Evolutionary conservation across 139 green algal species (phyloP).

Genomic region (Auxenochlorella protothecoides): DNA sequence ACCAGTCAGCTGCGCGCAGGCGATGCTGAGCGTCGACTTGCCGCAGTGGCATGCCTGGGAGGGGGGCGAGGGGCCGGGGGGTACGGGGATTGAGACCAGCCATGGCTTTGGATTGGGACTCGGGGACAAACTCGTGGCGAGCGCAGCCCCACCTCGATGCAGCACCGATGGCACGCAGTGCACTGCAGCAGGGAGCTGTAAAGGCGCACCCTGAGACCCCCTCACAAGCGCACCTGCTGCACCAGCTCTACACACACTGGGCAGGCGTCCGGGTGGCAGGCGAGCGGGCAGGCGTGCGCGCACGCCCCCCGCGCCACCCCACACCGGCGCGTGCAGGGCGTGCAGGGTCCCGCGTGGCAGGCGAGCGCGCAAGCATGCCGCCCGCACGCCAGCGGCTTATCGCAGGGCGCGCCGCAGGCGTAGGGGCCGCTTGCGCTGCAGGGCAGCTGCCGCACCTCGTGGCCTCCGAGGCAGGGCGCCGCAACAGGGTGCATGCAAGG

Average conservation of each 20-base stretch:
- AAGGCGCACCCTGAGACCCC: too few relatives aligned
- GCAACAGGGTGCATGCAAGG: conserved; percentile 35
- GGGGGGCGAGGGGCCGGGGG: too few relatives aligned
- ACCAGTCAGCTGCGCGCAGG: conserved; percentile 28
- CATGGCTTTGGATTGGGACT: too few relatives aligned
- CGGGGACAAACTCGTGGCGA: too few relatives aligned
- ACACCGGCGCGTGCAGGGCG: conserved; percentile 38
- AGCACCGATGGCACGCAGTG: too few relatives aligned
- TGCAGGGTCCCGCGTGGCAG: conserved; percentile 46
- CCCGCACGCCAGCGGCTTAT: conserved; percentile 39
- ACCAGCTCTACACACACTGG: conserved; percentile 13
- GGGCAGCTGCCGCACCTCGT: conserved; percentile 15
- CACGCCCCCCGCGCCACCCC: conserved; percentile 21
- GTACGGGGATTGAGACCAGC: too few relatives aligned
- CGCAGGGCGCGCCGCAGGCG: conserved; percentile 27
- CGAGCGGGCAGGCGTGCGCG: conserved; percentile 41
- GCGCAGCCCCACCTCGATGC: too few relatives aligned
- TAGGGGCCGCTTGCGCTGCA: conserved; percentile 34
- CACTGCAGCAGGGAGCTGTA: too few relatives aligned
- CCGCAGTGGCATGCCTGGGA: conserved; percentile 44
- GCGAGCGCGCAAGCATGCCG: conserved; percentile 49
- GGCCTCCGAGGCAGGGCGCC: conserved; percentile 39
- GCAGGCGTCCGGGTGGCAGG: conserved; percentile 45
- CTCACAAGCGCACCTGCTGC: background rate
- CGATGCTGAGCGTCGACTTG: conserved; percentile 44